Percentiles rank a stretch among this genome's conserved stretches.
These are phyloP conservation scores for Xylaria sp. DNA, from an alignment of 2,329 filamentous ascomycete genomes.

Conservation along the genomic window DNA sequence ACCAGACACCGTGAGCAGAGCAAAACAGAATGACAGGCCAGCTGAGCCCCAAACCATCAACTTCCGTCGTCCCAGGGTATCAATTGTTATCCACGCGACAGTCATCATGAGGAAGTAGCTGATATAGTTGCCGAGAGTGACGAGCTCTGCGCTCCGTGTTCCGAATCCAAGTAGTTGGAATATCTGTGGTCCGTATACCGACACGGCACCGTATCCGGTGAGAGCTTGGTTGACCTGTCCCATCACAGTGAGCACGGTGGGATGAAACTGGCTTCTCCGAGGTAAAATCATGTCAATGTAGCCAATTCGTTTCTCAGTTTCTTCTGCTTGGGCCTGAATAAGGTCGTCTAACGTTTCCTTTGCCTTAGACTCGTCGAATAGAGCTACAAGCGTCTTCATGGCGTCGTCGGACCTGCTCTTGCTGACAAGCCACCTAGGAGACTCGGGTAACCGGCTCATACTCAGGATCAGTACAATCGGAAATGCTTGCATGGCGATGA, in stretches of 20 bases:
- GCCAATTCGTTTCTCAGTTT: slow-evolving; percentile 58
- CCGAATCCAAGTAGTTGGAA: slow-evolving; percentile 70
- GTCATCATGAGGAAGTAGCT: slow-evolving; percentile 72
- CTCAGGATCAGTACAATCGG: slow-evolving; percentile 64
- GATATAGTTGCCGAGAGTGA: slow-evolving; percentile 70
- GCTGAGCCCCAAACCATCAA: slow-evolving; percentile 65
- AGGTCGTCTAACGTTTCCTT: slow-evolving; percentile 62
- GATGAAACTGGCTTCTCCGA: slow-evolving; percentile 66
- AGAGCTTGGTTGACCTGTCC: slow-evolving; percentile 70
- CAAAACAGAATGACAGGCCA: slow-evolving; percentile 60
- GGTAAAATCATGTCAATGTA: slow-evolving; percentile 70
- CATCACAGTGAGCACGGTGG: slow-evolving; percentile 70
- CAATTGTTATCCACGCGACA: slow-evolving; percentile 68
- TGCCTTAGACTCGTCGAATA: slow-evolving; percentile 63
- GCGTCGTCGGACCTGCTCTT: slow-evolving; percentile 63
- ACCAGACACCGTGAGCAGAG: slow-evolving; percentile 63
- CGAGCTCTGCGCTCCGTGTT: slow-evolving; percentile 62
- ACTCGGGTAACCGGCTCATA: slow-evolving; percentile 65
- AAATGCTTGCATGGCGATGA: slow-evolving; percentile 70
- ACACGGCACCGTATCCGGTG: slow-evolving; percentile 69
- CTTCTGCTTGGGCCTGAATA: slow-evolving; percentile 60
- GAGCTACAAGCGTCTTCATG: slow-evolving; percentile 57
- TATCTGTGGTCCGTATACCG: slow-evolving; percentile 72
- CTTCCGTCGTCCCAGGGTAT: slow-evolving; percentile 64
- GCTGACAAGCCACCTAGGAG: slow-evolving; percentile 67